Percentiles rank a stretch among this genome's conserved stretches.
Conservation (phyloP, 208 protist genomes). For the Giardia duodenalis region DNA sequence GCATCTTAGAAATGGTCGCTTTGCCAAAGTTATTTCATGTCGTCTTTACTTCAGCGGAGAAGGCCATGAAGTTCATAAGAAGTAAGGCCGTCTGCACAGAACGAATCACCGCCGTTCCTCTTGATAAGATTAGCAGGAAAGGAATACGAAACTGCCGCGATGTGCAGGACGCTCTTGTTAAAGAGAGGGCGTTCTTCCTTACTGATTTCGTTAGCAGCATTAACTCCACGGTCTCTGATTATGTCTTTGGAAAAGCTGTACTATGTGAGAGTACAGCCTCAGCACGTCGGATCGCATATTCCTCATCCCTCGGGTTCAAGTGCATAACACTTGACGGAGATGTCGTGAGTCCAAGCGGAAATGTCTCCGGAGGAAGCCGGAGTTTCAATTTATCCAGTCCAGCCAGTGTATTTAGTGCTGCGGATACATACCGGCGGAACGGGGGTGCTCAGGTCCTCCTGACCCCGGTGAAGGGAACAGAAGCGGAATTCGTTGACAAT, state of each 20-base stretch:
- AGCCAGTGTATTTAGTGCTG: not conserved
- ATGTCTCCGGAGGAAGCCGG: constrained; percentile 62
- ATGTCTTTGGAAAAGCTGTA: constrained; percentile 82
- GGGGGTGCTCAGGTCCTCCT: not conserved
- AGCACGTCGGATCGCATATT: constrained; percentile 66
- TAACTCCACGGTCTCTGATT: constrained; percentile 58
- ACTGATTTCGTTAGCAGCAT: constrained; percentile 62
- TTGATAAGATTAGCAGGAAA: constrained; percentile 69
- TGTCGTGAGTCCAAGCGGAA: constrained; percentile 82
- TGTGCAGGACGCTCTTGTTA: not conserved
- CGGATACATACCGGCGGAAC: not conserved
- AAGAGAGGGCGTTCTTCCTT: constrained; percentile 42
- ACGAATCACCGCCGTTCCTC: constrained; percentile 86
- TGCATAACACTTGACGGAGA: constrained; percentile 94
- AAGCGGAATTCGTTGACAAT: too few relatives aligned
- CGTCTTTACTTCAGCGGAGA: constrained; percentile 61
- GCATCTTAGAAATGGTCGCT: constrained; percentile 32
- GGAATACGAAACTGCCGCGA: not conserved
- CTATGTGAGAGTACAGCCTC: constrained; percentile 65
- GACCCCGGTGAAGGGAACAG: not conserved
- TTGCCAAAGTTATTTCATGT: constrained; percentile 36
- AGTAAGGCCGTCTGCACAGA: constrained; percentile 64
- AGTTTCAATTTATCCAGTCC: not conserved
- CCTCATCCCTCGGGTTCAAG: constrained; percentile 32
- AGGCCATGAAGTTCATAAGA: constrained; percentile 69